Evolutionary conservation across 345 rosid genomes (phyloP), one percentile per base, ranked within the genome.

Genomic region (Orychophragmus violaceus): DNA sequence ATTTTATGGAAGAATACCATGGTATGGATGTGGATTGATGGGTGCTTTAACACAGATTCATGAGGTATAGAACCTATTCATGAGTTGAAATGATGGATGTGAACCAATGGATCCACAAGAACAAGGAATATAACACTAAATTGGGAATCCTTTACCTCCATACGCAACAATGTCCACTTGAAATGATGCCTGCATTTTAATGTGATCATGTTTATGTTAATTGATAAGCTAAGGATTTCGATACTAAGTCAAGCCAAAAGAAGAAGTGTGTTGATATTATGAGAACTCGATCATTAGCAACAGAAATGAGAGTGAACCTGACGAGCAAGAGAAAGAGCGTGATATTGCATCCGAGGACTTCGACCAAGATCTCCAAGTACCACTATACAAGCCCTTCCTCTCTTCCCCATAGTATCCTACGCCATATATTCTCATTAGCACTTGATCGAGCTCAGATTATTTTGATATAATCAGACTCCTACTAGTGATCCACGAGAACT

Each of bases 261-360:
- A 57, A 25, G 27, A 44, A 0, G 2, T 45, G 10, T n/a, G n/a
- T n/a, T n/a, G n/a, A n/a, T n/a, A n/a, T n/a, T n/a, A 16, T 22
- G 14, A 10, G 16, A 46, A 59, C 2, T 21, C 29, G 10, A 62
- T 19, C 8, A 67, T 28, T 22, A 19, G 35, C 21, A 69, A 22
- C 9, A 19, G 7, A 9, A 10, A 2, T 8, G 36, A 17, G 30
- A 23, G 0, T 5, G 23, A 48, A 88, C 98, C 98, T 93, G 97
- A 66, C 82, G 84, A 13, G 96, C 90, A 21, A 93, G 97, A 45
- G 99, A 93, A 37, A 93, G 92, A 35, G 96, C 90, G 56, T 93
- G 99, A 73, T 85, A 93, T 70, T 93, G 97, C 99, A 93, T 93
- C 21, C 99, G 88, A 72, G 99, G 99, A 53, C 99, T 93, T 33